Evolutionary conservation across 164 flowering plant genomes (phyloP), one percentile per base, ranked within the genome.

Genomic region (Houttuynia cordata): DNA sequence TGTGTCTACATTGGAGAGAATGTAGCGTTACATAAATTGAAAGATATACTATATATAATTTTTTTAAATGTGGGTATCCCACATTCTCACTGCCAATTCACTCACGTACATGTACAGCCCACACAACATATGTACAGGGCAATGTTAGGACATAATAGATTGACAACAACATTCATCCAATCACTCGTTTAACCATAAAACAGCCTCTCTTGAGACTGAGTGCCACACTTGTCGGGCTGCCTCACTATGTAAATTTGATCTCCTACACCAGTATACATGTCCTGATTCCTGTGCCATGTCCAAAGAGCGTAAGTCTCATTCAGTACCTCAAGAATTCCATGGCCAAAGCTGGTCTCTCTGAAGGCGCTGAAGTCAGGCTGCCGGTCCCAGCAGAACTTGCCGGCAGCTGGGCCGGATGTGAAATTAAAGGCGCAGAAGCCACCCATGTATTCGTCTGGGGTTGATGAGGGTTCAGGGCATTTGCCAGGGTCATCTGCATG

Each of bases 281-380:
- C 91, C 72, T 84, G 87, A 68, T 89, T 89, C 51, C 96, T 70
- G 56, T 89, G 74, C 96, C 94, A 89, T 56, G 93, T 81, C 96
- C 96, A 89, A 14, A 89, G 64, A 51, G 93, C 94, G 73, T 80
- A 75, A 15, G 96, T 89, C 51, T 77, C 89, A 68, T 89, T 89
- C 73, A 79, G 62, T 64, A 88, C 97, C 95, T 91, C 96, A 21
- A 91, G 74, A 30, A 85, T 88, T 17, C 99, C 99, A 74, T 86
- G 96, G 59, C 99, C 97, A 62, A 86, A 93, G 82, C 97, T 93
- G 59, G 83, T 81, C 67, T 90, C 99, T 65, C 99, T 74, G 64
- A 64, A 88, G 12, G 99, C 99, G 64, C 99, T 90, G 67, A 75
- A 93, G 20, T 87, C 95, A 49, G 99, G 99, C 63, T 93, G 99